Conservation (phyloP, 805 yeast genomes). For the Hanseniaspora jakobsenii region DNA sequence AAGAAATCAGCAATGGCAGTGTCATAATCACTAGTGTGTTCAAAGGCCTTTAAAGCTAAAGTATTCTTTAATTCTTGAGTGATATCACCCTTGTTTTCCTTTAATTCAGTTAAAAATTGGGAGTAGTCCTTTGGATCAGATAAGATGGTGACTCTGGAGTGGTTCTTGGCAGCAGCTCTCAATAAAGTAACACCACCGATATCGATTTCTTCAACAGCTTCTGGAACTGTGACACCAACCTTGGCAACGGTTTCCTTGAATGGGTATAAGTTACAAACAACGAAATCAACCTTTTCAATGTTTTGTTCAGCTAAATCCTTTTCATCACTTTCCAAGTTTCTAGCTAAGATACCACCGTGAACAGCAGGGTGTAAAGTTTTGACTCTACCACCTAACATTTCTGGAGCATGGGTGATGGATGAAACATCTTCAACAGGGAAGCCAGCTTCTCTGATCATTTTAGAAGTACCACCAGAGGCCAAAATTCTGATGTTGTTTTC, state of each 20-base stretch:
- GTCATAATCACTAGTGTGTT: conserved; percentile 96
- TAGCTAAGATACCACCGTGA: conserved; percentile 93
- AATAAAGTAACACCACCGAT: conserved; percentile 95
- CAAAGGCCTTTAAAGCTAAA: conserved; percentile 91
- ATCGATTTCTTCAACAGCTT: conserved; percentile 97
- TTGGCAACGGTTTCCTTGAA: conserved; percentile 95
- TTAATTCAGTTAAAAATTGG: conserved; percentile 69
- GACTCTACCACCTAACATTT: conserved; percentile 97
- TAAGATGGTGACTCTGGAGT: conserved; percentile 85
- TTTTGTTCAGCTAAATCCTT: conserved; percentile 77
- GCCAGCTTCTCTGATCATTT: conserved; percentile 88
- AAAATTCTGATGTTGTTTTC: conserved; percentile 80
- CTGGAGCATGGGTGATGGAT: conserved; percentile 94
- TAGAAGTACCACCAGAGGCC: conserved; percentile 97
- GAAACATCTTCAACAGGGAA: conserved; percentile 96
- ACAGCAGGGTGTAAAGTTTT: conserved; percentile 98
- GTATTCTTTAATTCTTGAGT: conserved; percentile 62
- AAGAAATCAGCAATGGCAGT: conserved; percentile 91
- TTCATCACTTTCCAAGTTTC: conserved; percentile 84
- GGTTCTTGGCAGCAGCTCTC: conserved; percentile 98
- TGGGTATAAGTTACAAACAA: conserved; percentile 95
- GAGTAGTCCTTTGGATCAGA: conserved; percentile 94
- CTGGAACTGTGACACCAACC: conserved; percentile 87
- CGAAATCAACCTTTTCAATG: conserved; percentile 91
- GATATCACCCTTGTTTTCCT: conserved; percentile 41